Conservation (phyloP, 345 rosid species). For the Aquilaria malaccensis region DNA sequence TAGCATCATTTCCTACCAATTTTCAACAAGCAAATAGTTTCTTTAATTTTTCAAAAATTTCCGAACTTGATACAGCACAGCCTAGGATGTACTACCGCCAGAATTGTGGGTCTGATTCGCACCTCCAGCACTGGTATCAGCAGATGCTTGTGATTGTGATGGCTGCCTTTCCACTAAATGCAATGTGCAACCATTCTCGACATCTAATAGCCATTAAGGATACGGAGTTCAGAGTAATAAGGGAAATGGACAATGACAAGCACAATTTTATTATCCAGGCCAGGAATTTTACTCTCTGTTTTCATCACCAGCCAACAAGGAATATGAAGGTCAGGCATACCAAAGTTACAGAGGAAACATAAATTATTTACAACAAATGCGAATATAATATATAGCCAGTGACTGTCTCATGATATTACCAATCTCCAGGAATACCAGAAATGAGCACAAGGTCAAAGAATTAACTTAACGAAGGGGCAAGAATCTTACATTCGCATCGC, state of each 20-base stretch:
- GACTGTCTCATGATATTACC: too few species aligned
- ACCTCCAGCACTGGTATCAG: slow-evolving; percentile 42
- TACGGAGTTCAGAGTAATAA: neutral
- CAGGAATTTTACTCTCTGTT: too few species aligned
- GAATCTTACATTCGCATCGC: too few species aligned
- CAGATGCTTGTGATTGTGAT: slow-evolving; percentile 38
- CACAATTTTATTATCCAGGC: too few species aligned
- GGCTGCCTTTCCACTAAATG: slow-evolving; percentile 83
- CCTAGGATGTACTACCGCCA: slow-evolving; percentile 19
- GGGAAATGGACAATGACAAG: too few species aligned
- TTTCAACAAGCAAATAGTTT: slow-evolving; percentile 7
- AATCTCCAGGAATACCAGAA: too few species aligned
- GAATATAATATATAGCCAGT: too few species aligned
- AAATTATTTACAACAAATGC: too few species aligned
- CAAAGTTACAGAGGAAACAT: neutral
- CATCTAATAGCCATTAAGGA: slow-evolving; percentile 50
- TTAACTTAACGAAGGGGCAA: too few species aligned
- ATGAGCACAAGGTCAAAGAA: too few species aligned
- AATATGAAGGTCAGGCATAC: neutral
- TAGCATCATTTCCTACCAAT: slow-evolving; percentile 45
- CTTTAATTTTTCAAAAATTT: neutral
- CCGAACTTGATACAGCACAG: neutral
- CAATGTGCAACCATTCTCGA: slow-evolving; percentile 83
- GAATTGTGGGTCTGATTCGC: slow-evolving; percentile 33
- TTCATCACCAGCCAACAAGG: too few species aligned